Percentiles rank a stretch among this genome's conserved stretches.
phyloP scores from a whole-genome alignment of 148 eudicot genomes.

The Chenopodium berlandieri region DNA sequence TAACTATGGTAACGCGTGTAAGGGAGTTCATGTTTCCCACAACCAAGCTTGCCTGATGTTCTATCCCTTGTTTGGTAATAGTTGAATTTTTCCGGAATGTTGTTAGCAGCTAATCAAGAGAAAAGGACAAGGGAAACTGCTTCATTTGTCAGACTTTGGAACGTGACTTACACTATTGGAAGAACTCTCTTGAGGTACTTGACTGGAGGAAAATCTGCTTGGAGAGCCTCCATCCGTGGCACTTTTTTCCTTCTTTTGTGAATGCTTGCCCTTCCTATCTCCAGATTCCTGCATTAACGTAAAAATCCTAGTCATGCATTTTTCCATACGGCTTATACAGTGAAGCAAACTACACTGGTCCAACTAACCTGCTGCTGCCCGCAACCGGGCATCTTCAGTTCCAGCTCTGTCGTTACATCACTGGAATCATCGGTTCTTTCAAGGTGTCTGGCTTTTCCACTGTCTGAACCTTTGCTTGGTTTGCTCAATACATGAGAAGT shows the following conservation, averaged over 20 bases:
- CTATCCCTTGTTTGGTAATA: background rate
- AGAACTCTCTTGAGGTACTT: constrained; percentile 43
- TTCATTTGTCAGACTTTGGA: constrained; percentile 24
- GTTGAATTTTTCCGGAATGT: background rate
- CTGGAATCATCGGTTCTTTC: constrained; percentile 40
- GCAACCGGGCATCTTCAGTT: constrained; percentile 73
- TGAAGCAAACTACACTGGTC: background rate
- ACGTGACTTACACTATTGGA: constrained; percentile 32
- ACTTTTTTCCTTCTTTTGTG: constrained; percentile 34
- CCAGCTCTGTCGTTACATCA: constrained; percentile 60
- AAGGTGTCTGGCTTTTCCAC: constrained; percentile 25
- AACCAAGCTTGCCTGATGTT: background rate
- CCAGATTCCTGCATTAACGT: constrained; percentile 35
- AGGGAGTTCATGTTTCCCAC: background rate
- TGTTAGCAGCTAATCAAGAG: constrained; percentile 6
- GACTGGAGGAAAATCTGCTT: constrained; percentile 38
- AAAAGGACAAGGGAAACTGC: background rate
- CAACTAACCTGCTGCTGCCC: constrained; percentile 46
- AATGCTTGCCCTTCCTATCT: constrained; percentile 42
- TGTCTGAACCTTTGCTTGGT: constrained; percentile 40
- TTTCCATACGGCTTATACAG: background rate
- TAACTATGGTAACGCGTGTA: background rate
- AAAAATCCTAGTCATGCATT: background rate
- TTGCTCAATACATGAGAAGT: constrained; percentile 41
- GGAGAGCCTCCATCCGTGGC: constrained; percentile 38